Evolutionary conservation across 768 basidiomycete species (phyloP).

Genomic region (Trametes elegans): DNA sequence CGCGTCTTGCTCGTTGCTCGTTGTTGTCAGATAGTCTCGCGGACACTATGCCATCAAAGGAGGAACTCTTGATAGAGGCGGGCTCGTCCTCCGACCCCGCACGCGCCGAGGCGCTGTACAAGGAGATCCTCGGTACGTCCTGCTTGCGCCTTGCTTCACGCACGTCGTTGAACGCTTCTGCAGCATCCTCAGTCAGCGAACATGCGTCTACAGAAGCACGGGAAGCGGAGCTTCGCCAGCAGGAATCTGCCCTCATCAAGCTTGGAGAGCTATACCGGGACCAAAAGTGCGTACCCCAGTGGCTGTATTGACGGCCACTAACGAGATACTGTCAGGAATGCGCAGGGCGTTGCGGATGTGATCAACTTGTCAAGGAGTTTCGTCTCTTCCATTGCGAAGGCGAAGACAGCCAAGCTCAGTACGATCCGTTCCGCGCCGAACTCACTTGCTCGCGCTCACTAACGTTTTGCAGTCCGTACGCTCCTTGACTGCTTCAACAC

Average conservation of each 20-base stretch:
- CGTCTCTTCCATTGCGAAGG: conserved; percentile 94
- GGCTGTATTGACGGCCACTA: neutral
- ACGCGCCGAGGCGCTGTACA: conserved; percentile 74
- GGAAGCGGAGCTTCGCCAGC: conserved; percentile 66
- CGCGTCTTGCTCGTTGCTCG: neutral
- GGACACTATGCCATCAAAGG: conserved; percentile 29
- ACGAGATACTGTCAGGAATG: conserved; percentile 55
- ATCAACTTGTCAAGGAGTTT: conserved; percentile 78
- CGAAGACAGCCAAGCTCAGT: conserved; percentile 97
- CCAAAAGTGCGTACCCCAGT: conserved; percentile 56
- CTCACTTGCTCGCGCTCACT: neutral
- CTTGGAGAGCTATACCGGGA: conserved; percentile 87
- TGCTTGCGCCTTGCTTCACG: too few species aligned
- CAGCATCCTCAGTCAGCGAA: conserved; percentile 12
- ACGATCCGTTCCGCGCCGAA: conserved; percentile 26
- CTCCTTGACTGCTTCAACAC: conserved; percentile 85
- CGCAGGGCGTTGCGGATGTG: conserved; percentile 79
- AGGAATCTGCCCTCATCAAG: conserved; percentile 82
- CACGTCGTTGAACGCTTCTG: neutral
- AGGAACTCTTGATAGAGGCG: conserved; percentile 57
- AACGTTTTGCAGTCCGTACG: conserved; percentile 69
- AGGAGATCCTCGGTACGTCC: conserved; percentile 55
- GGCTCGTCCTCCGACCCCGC: conserved; percentile 48
- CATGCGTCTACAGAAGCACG: conserved; percentile 35
- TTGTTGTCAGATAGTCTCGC: neutral